Evolutionary conservation across 176 grass and related monocot species (phyloP).

Genomic region (Tuctoria greenei): DNA sequence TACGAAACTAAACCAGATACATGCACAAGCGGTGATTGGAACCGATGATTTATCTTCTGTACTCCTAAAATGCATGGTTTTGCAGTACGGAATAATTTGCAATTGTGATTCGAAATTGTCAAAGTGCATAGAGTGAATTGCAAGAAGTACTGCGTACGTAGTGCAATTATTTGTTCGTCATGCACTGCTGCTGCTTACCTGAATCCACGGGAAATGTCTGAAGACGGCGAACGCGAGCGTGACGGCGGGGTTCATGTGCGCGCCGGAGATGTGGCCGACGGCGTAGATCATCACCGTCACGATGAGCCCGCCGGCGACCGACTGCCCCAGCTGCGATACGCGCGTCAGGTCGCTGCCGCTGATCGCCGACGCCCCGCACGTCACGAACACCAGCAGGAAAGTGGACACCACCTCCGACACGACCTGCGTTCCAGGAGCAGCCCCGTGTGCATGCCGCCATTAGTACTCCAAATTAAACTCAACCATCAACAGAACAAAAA

Average conservation of each 20-base stretch:
- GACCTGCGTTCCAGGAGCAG: conserved; percentile 46
- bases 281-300: conserved; percentile 97
- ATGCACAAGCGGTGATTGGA: neutral
- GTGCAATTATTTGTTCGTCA: neutral
- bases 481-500: neutral
- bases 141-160: too few relatives aligned
- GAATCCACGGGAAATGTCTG: conserved; percentile 92
- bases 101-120: too few relatives aligned
- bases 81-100: too few relatives aligned
- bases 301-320: conserved; percentile 86
- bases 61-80: too few relatives aligned
- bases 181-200: conserved; percentile 36
- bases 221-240: conserved; percentile 83
- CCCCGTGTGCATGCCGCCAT: neutral
- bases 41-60: neutral
- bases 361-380: conserved; percentile 67
- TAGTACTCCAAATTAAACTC: neutral
- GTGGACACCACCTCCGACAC: conserved; percentile 78
- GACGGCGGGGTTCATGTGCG: conserved; percentile 99
- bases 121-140: too few relatives aligned
- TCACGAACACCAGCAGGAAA: conserved; percentile 92
- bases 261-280: conserved; percentile 95
- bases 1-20: neutral
- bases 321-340: conserved; percentile 91
- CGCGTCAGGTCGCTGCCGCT: conserved; percentile 28